phyloP scores from a whole-genome alignment of 1,139 yeast genomes.

The Yueomyces sp. region DNA sequence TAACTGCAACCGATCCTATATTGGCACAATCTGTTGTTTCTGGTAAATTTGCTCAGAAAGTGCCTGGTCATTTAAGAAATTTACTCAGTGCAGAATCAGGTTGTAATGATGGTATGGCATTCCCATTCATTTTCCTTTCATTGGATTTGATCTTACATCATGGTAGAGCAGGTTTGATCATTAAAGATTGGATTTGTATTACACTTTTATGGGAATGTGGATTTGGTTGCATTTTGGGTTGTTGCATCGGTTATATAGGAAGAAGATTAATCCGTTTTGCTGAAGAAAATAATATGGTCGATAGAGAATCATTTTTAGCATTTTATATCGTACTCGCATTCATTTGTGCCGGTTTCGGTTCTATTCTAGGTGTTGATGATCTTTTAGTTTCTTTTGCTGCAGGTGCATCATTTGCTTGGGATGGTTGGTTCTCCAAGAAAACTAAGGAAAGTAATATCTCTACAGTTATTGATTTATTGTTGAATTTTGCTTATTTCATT shows the following conservation, averaged over 20 bases:
- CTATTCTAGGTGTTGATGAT: constrained; percentile 87
- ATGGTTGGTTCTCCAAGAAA: constrained; percentile 78
- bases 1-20: constrained; percentile 96
- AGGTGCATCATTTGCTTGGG: constrained; percentile 95
- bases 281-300: constrained; percentile 63
- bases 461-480: constrained; percentile 74
- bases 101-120: constrained; percentile 97
- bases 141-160: constrained; percentile 53
- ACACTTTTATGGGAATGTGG: constrained; percentile 81
- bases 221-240: constrained; percentile 74
- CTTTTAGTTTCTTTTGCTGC: constrained; percentile 88
- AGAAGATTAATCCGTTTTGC: constrained; percentile 58
- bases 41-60: constrained; percentile 94
- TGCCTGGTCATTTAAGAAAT: constrained; percentile 92
- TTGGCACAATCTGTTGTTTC: constrained; percentile 98
- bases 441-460: constrained; percentile 91
- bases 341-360: constrained; percentile 86
- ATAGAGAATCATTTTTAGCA: constrained; percentile 87
- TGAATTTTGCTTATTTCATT: constrained; percentile 80
- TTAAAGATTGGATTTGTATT: constrained; percentile 72
- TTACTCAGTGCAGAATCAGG: constrained; percentile 88
- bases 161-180: constrained; percentile 53
- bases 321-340: constrained; percentile 79
- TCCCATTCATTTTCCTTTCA: constrained; percentile 79
- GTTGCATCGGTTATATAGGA: constrained; percentile 61